phyloP scores from a whole-genome alignment of 768 basidiomycete species.

The Kwoniella mangroviensis region DNA sequence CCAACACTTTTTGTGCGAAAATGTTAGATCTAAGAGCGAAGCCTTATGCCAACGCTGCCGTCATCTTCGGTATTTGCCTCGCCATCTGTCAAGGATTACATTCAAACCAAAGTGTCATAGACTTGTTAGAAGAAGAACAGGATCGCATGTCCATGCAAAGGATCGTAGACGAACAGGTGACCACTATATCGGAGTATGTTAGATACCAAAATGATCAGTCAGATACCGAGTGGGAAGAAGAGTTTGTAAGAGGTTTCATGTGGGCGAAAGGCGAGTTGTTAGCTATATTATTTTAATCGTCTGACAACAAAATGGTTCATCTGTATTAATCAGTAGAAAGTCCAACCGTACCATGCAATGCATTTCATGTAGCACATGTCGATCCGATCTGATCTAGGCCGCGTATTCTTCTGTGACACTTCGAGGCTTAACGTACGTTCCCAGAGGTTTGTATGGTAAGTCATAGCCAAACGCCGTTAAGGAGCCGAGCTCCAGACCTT shows the following conservation, averaged over 20 bases:
- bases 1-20: slow-evolving; percentile 4
- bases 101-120: neutral
- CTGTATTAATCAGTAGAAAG: no score
- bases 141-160: neutral
- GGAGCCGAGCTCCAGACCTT: slow-evolving; percentile 64
- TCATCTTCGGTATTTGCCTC: slow-evolving; percentile 1
- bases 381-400: no score
- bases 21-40: slow-evolving; percentile 15
- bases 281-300: neutral
- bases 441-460: slow-evolving; percentile 27
- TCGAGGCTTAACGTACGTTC: slow-evolving; percentile 29
- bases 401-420: slow-evolving; percentile 38
- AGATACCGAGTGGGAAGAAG: neutral
- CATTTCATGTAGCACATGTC: no score
- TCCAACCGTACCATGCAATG: no score
- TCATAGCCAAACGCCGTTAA: slow-evolving; percentile 64
- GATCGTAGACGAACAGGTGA: slow-evolving; percentile 1
- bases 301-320: no score
- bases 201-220: neutral
- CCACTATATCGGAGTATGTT: neutral
- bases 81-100: slow-evolving; percentile 3
- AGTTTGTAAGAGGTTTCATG: slow-evolving; percentile 1
- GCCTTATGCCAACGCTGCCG: slow-evolving; percentile 18
- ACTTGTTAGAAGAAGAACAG: neutral
- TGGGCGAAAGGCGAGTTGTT: neutral